phyloP scores from a whole-genome alignment of 352 stramenopile genomes.

The Phytophthora podocarpi region DNA sequence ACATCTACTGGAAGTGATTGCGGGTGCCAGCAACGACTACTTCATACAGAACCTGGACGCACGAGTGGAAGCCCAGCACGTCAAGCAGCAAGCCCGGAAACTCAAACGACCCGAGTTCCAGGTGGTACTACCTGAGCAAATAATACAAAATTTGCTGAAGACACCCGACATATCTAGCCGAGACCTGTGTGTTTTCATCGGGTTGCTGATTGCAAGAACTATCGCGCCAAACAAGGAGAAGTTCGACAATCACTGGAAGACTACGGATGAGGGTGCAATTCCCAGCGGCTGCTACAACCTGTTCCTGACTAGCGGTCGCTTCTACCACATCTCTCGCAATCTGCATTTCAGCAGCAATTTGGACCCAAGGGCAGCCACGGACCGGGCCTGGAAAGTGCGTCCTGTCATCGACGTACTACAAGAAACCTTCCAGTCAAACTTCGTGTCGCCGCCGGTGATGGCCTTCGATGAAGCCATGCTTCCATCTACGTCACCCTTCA shows the following conservation, averaged over 20 bases:
- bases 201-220: background rate
- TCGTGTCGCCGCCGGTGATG: background rate
- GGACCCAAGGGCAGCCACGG: background rate
- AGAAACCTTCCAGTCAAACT: background rate
- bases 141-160: background rate
- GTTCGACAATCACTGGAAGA: conserved; percentile 15
- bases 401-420: conserved; percentile 2
- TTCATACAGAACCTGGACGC: conserved; percentile 9
- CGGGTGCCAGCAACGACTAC: background rate
- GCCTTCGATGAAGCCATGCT: conserved; percentile 2
- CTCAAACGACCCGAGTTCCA: background rate
- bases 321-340: conserved; percentile 7
- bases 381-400: conserved; percentile 5
- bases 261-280: conserved; percentile 6
- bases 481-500: background rate
- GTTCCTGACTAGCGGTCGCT: conserved; percentile 12
- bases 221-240: conserved; percentile 12
- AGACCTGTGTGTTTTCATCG: conserved; percentile 9
- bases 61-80: background rate
- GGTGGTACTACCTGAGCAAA: background rate
- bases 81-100: background rate
- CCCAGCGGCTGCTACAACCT: background rate
- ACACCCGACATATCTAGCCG: background rate
- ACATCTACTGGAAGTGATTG: background rate
- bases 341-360: conserved; percentile 17